Percentiles rank a stretch among this genome's conserved stretches.
phyloP scores from a whole-genome alignment of 2,329 filamentous ascomycete species.

The Ophiostoma sp. region DNA sequence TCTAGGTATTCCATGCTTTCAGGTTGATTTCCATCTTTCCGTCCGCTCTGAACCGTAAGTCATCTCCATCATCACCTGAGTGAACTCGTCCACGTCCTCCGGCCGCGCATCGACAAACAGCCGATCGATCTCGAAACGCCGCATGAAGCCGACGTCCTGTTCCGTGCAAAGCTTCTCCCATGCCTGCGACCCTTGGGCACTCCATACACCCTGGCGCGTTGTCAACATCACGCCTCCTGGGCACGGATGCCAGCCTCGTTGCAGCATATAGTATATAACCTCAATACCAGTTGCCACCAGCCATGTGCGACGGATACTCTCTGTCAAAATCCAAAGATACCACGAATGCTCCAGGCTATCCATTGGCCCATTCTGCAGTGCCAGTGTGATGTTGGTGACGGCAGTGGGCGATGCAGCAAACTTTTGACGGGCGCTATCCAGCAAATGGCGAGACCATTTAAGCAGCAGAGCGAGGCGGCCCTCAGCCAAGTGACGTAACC shows the following conservation, averaged over 20 bases:
- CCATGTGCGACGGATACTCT: conserved; percentile 34
- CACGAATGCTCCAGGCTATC: conserved; percentile 24
- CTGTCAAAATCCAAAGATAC: conserved; percentile 34
- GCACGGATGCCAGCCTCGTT: conserved; percentile 28
- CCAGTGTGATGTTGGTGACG: conserved; percentile 14
- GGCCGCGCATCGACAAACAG: neutral
- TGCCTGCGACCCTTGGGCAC: conserved; percentile 28
- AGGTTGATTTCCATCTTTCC: neutral
- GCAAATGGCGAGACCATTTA: neutral
- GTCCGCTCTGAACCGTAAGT: neutral
- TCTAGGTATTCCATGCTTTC: neutral
- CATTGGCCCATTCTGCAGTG: conserved; percentile 11
- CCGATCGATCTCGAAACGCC: neutral
- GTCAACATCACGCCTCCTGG: conserved; percentile 30
- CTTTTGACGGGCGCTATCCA: neutral
- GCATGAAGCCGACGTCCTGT: neutral
- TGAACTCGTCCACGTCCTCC: neutral
- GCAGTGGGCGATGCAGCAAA: neutral
- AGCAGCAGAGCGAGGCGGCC: conserved; percentile 8
- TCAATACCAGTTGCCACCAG: conserved; percentile 27
- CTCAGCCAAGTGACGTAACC: conserved; percentile 38
- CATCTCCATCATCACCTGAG: conserved; percentile 2
- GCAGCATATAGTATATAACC: conserved; percentile 29
- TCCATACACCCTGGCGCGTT: conserved; percentile 31
- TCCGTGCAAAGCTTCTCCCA: conserved; percentile 27